Percentiles rank a stretch among this genome's conserved stretches.
phyloP scores from a whole-genome alignment of 805 yeast genomes.

The Lipomyces mesembrius region DNA sequence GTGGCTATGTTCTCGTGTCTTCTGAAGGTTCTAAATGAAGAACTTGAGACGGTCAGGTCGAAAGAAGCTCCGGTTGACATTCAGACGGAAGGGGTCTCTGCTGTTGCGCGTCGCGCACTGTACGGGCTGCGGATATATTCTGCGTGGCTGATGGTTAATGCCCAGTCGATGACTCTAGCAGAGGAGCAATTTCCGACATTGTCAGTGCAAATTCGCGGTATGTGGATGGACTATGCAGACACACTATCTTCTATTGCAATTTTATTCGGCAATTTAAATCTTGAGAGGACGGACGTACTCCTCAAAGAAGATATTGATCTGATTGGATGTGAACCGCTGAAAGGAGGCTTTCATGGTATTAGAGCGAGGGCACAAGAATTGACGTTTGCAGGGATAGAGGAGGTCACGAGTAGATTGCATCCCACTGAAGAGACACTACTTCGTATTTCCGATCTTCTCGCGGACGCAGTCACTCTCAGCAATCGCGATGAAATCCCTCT shows the following conservation, averaged over 20 bases:
- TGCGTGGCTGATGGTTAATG: constrained; percentile 20
- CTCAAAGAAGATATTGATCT: constrained; percentile 34
- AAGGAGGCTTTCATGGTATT: constrained; percentile 19
- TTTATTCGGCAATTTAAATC: constrained; percentile 12
- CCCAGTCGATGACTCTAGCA: background rate
- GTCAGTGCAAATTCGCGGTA: background rate
- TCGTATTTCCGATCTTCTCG: constrained; percentile 27
- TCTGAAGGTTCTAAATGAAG: constrained; percentile 10
- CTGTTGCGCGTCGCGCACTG: constrained; percentile 17
- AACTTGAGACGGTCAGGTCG: constrained; percentile 12
- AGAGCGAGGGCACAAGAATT: constrained; percentile 14
- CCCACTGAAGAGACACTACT: constrained; percentile 26
- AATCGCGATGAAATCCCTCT: constrained; percentile 25
- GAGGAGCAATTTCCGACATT: background rate
- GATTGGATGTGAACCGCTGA: constrained; percentile 29
- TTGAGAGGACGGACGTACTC: constrained; percentile 23
- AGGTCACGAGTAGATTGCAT: constrained; percentile 21
- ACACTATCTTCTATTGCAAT: constrained; percentile 18
- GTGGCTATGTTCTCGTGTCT: background rate
- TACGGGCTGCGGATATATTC: constrained; percentile 28
- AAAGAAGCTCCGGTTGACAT: background rate
- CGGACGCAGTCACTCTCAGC: constrained; percentile 22
- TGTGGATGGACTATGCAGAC: constrained; percentile 25
- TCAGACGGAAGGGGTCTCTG: constrained; percentile 1
- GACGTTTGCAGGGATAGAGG: constrained; percentile 22